A percentile compares a stretch with the other conserved stretches of the same genome.
Conservation (phyloP, 2,329 filamentous ascomycete species). For the Fusarium domesticum region DNA sequence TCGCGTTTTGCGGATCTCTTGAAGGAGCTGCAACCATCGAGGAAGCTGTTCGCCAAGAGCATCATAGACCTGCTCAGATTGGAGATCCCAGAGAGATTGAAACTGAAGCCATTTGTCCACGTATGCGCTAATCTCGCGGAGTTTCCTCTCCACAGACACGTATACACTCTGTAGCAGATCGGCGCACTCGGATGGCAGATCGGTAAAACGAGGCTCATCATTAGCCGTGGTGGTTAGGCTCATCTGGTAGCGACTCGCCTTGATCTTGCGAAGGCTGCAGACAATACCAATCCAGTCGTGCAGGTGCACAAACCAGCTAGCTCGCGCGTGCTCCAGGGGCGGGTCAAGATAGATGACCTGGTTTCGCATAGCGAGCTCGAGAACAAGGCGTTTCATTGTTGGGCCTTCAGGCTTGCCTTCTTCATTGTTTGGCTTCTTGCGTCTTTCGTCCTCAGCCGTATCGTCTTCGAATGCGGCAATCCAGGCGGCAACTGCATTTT, state of each 20-base stretch:
- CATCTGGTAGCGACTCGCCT: constrained; percentile 93
- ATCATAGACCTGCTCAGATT: constrained; percentile 93
- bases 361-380: constrained; percentile 96
- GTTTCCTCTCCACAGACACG: constrained; percentile 75
- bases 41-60: constrained; percentile 86
- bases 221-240: constrained; percentile 66
- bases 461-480: constrained; percentile 76
- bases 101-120: constrained; percentile 99
- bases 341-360: constrained; percentile 97
- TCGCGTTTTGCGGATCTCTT: constrained; percentile 92
- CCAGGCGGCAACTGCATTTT: constrained; percentile 81
- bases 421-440: constrained; percentile 49
- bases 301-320: constrained; percentile 89
- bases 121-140: constrained; percentile 76
- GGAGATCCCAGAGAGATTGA: constrained; percentile 96
- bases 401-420: constrained; percentile 53
- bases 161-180: constrained; percentile 78
- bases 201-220: constrained; percentile 71
- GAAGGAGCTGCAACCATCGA: constrained; percentile 91
- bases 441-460: constrained; percentile 49
- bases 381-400: constrained; percentile 68
- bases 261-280: constrained; percentile 90
- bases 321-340: constrained; percentile 84
- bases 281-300: constrained; percentile 92
- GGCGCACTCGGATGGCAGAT: constrained; percentile 81